Evolutionary conservation across 345 rosid species (phyloP), one percentile per base, ranked within the genome.

Genomic region (Gossypium arboreum): DNA sequence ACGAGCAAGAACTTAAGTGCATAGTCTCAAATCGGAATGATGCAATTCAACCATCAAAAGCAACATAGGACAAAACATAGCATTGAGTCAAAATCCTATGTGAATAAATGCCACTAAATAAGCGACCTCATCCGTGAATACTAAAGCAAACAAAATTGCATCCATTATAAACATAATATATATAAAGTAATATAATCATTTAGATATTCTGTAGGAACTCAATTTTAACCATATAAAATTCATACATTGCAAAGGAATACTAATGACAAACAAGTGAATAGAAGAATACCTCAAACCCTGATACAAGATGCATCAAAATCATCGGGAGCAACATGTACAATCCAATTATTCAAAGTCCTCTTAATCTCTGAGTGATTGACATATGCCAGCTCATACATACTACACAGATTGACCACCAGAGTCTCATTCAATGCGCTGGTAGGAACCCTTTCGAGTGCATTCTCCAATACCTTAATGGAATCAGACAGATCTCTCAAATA

Each of bases 311-410:
- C 84, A 77, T 95, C 99, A 73, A 91, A 95, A 82, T 95, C 99
- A 84, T 93, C 98, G 0, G 99, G 99, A 56, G 98, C 99, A 68
- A 95, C 97, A 25, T 86, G 88, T 0, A 88, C 87, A 70, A 95
- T 90, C 99, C 99, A 93, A 76, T 79, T 93, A 62, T 88, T 90
- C 79, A 95, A 84, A 0, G 98, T 95, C 75, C 90, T 77, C 86
- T 95, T 95, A 39, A 84, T 82, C 81, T 95, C 99, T 0, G 94
- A 84, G 76, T 93, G 98, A 52, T 91, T 91, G 56, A 95, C 93
- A 83, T 95, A 95, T 0, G 99, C 99, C 84, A 95, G 76, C 81
- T 95, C 98, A 75, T 95, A 95, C 99, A 95, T 95, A 79, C 99
- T 95, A 79, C 98, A 93, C 84, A 95, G 81, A 67, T 95, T 95